Evolutionary conservation across 768 basidiomycete species (phyloP).

Genomic region (Guyanaporus albipodus): DNA sequence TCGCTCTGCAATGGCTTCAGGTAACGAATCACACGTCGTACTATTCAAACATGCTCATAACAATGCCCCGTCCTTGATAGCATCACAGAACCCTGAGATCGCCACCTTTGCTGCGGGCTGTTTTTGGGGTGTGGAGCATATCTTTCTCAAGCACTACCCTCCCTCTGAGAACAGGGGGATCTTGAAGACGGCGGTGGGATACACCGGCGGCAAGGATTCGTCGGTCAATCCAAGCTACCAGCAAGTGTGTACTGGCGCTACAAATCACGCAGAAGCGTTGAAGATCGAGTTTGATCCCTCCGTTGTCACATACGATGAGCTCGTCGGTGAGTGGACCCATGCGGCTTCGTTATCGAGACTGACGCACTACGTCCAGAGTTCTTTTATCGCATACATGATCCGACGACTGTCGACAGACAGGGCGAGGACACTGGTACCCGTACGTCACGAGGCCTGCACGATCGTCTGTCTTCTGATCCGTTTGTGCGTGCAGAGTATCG

Average conservation of each 20-base stretch:
- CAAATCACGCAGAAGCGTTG: constrained; percentile 86
- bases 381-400: constrained; percentile 93
- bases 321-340: constrained; percentile 74
- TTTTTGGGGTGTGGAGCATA: constrained; percentile 87
- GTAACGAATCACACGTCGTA: constrained; percentile 1
- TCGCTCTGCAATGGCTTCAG: constrained; percentile 38
- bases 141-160: constrained; percentile 77
- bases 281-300: constrained; percentile 82
- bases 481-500: constrained; percentile 66
- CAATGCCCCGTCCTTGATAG: constrained; percentile 28
- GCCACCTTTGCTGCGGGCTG: constrained; percentile 58
- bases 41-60: not conserved
- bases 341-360: not conserved
- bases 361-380: constrained; percentile 58
- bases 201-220: constrained; percentile 64
- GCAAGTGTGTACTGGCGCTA: constrained; percentile 74
- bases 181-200: constrained; percentile 71
- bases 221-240: constrained; percentile 61
- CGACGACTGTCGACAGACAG: constrained; percentile 78
- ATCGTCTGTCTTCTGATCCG: not conserved
- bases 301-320: constrained; percentile 74
- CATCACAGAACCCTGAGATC: constrained; percentile 41
- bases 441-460: constrained; percentile 35
- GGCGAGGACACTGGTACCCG: constrained; percentile 77
- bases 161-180: constrained; percentile 70